Evolutionary conservation across 1,284 basidiomycete species (phyloP), one percentile per base, ranked within the genome.

Genomic region (Tilletia walkeri): DNA sequence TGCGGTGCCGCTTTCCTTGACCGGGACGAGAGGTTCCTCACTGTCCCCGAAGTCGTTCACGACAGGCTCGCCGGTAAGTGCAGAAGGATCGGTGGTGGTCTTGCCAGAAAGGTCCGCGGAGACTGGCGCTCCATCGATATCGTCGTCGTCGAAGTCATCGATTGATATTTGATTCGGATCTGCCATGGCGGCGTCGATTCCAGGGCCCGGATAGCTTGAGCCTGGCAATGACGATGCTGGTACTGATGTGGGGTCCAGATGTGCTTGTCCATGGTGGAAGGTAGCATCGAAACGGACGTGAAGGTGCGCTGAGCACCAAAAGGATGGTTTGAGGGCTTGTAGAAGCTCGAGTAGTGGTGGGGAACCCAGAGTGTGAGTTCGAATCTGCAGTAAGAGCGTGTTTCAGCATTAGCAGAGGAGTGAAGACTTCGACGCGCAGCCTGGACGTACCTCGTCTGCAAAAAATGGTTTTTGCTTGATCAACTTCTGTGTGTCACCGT

Each of bases 291-390:
- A 88, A 66, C 91, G 90, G 72, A 92, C 91, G 82, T 99, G 96
- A 66, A 99, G 80, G 85, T 99, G 96, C 0, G 95, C 96, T 1
- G 93, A 86, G 83, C 98, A 98, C 96, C 96, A 99, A 88, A 92
- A 92, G n/a, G 87, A 80, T 0, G 96, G 95, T 80, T 89, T 88
- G 45, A 99, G 86, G 12, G 86, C 89, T 41, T 86, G 86, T 30
- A 99, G 85, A 0, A 99, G 86, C 16, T 89, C 88, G 86, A 92
- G 89, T 39, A 97, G 86, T 0, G 95, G 95, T 9, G 94, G 94
- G 0, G 93, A 95, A 2, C 96, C 95, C 3, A 99, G 88, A 2
- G 86, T 87, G 88, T 84, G 72, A 91, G 88, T 84, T 83, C 69
- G 63, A n/a, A 76, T 76, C 56, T 49, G 67, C 39, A 70, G 36